Base-by-base conservation (phyloP, 2,329 filamentous ascomycete species). In the Nannizziopsis barbatae region DNA sequence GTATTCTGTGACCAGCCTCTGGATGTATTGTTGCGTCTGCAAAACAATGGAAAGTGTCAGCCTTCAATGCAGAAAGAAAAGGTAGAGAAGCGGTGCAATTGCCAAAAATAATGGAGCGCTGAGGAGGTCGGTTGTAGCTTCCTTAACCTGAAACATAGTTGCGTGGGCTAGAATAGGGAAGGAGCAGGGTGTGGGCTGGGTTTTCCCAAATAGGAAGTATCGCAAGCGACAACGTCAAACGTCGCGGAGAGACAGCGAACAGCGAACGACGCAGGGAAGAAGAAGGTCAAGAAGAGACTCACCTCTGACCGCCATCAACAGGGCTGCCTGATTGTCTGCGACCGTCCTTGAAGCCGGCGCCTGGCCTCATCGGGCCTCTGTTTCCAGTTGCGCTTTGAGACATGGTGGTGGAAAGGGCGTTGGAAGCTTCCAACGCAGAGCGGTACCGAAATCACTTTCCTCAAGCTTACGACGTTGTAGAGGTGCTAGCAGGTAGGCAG, bases 1-100 rank as follows among this genome's bases (percentile, higher is more conserved):
- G 74, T 72, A 57, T 75, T 76, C 58, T 74, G 70, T 42, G 73
- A 71, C 79, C 79, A 82, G 58, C 76, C 76, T 63, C 76, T 79
- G 55, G 74, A 75, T 42, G 72, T 70, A 62, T 64, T 75, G 66
- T 69, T 74, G 70, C 65, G 75, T 71, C 67, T 66, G 56, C 17
- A 15, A n/a, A 12, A n/a, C 31, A 40, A 30, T 7, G 22, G 22
- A 7, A 27, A 27, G 45, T 4, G 33, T 39, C 31, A 44, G 15
- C 33, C 20, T 43, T 36, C 31, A 27, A 7, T 7, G 22, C 4
- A 27, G 15, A 20, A 38, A 42, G 22, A 32, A 18, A 11, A 22
- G 17, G 20, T 27, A 12, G 30, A 18, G 20, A 20, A 30, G 33
- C 15, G 15, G n/a, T 41, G 18, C 20, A 15, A 42, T 15, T 30